Base-by-base conservation (phyloP, 1,284 basidiomycete genomes). In the Ustilago hordei region DNA sequence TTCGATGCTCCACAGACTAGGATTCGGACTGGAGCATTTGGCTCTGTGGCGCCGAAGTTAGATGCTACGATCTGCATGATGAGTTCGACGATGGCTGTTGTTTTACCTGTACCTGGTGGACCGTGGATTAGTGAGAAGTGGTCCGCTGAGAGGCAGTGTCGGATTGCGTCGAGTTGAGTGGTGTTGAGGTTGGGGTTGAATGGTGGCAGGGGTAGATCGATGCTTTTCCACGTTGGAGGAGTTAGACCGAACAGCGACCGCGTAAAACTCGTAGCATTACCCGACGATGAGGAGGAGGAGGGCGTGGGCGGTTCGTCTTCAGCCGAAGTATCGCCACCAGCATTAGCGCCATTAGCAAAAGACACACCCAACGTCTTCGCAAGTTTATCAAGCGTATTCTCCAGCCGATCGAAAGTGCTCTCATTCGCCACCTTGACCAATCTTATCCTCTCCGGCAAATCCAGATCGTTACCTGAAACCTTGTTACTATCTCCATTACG, bases 121-220 rank as follows among this genome's bases (percentile, higher is more conserved):
- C 96, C 95, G 83, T 98, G 95, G n/a, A 99, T 95, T 76, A 95
- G 93, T 0, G 93, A 93, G 0, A 98, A 89, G 82, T 95, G 92
- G 1, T 90, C 76, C 0, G 88, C 88, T 0, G 91, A 90, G 3
- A 95, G 85, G 4, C 91, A 91, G 79, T 94, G 93, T 57, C 87
- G 89, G 47, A 95, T 91, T 0, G 95, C 95, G 19, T 90, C 89
- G 83, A 92, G 91, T 85, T 99, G 96, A 69, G 93, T 93, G 0
- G 89, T 86, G 84, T 99, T 98, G 50, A 98, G 88, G 0, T 88
- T 89, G 0, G 89, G 85, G 78, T 97, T 93, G 78, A 93, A 93
- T 86, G 93, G 95, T 2, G 88, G 81, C 19, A 79, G 65, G 2
- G 78, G 66, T 1, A 75, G 58, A 2, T 69, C 57, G 8, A 39